Base-by-base conservation (phyloP, 345 rosid genomes). In the Conringia planisiliqua region DNA sequence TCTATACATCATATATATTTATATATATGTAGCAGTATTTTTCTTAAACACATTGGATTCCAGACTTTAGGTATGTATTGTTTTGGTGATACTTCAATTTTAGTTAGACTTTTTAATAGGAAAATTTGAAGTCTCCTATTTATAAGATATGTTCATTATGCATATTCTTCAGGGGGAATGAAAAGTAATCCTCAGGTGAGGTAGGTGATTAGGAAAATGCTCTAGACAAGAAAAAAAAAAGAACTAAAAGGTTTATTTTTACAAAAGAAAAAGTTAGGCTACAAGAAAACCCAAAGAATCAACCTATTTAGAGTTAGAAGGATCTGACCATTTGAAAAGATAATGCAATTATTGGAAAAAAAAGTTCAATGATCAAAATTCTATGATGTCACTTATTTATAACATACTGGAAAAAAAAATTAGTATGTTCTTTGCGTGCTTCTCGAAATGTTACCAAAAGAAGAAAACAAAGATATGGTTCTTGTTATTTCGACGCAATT, bases 381-480 rank as follows among this genome's bases (percentile, higher is more conserved):
- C 5, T 42, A 42, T 69, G 64, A 55, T 70, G 75, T 62, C 75
- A 76, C 58, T 42, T 55, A 27, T 60, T 48, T 5, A 42, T 40
- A 75, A 51, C 46, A 68, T 75, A 33, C 46, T 51, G 69, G 13
- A 62, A 65, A 39, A 4, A 4, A 62, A 61, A 27, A 35, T 22
- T 22, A 16, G 3, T 17, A 70, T 61, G 54, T 69, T 63, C 61
- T 55, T 76, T 63, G 75, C 71, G 80, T 76, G 80, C 27, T 46
- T 70, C 71, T 70, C 66, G 52, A 70, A 52, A 46, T 63, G 54
- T 63, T 76, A 76, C 80, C 71, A 46, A 63, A 76, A 76, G 36
- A 76, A 76, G 76, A 55, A 63, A 76, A 54, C 52, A 42, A 76
- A 51, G 24, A 51, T 69, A 76, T 70, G 70, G 70, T 76, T 64